phyloP scores from a whole-genome alignment of 2,329 filamentous ascomycete genomes.

The Ascochyta koolunga region DNA sequence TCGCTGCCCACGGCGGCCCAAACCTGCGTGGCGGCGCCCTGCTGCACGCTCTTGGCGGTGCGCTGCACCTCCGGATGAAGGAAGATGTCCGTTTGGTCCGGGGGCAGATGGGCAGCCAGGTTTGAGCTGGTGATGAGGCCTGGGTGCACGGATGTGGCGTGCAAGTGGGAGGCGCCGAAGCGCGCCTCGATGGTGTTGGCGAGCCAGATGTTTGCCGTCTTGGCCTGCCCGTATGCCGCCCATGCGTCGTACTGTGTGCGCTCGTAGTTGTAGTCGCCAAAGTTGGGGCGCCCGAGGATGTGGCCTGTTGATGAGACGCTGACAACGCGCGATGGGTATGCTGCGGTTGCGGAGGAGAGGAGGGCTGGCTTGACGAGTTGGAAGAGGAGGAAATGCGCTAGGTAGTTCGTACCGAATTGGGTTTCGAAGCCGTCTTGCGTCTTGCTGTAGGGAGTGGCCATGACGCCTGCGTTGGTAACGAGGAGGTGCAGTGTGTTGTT shows the following conservation, averaged over 20 bases:
- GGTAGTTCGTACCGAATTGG: slow-evolving; percentile 61
- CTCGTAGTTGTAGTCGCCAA: slow-evolving; percentile 51
- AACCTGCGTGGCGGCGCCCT: slow-evolving; percentile 51
- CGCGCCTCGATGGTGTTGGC: slow-evolving; percentile 28
- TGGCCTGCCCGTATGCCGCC: slow-evolving; percentile 56
- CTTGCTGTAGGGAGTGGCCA: slow-evolving; percentile 29
- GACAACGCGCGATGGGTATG: slow-evolving; percentile 55
- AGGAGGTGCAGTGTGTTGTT: slow-evolving; percentile 25
- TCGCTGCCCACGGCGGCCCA: slow-evolving; percentile 45
- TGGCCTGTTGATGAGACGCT: slow-evolving; percentile 53
- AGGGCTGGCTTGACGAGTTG: slow-evolving; percentile 56
- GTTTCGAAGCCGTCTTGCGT: slow-evolving; percentile 52
- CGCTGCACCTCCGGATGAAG: slow-evolving; percentile 5
- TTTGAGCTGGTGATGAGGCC: slow-evolving; percentile 26
- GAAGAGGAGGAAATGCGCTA: slow-evolving; percentile 62
- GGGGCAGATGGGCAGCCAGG: slow-evolving; percentile 12
- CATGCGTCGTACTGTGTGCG: slow-evolving; percentile 43
- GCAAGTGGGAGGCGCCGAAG: slow-evolving; percentile 20
- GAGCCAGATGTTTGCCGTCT: slow-evolving; percentile 55
- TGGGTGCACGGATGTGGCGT: slow-evolving; percentile 25
- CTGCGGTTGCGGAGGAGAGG: slow-evolving; percentile 46
- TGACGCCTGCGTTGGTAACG: slow-evolving; percentile 30
- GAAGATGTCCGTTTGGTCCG: slow-evolving; percentile 5
- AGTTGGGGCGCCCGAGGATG: slow-evolving; percentile 44
- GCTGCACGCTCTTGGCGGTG: slow-evolving; percentile 39